These are phyloP conservation scores for Gloeostereum incarnatum DNA, from an alignment of 768 basidiomycete species.

Conservation along the genomic window DNA sequence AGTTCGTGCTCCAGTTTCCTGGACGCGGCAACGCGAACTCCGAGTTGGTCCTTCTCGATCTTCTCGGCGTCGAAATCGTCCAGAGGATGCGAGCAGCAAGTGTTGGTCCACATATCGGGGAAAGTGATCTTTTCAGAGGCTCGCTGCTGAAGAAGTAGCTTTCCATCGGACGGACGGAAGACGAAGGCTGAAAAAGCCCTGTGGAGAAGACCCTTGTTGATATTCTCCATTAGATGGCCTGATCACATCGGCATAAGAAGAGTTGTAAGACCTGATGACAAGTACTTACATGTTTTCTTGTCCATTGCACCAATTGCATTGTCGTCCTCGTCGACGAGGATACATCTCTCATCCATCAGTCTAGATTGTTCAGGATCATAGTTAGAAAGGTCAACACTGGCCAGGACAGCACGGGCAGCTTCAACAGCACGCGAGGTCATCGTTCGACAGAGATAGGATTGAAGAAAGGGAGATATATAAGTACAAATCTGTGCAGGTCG, in stretches of 20 bases:
- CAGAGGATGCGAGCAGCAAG: constrained; percentile 95
- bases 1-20: constrained; percentile 96
- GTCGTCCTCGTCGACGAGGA: constrained; percentile 86
- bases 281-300: constrained; percentile 87
- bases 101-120: constrained; percentile 99
- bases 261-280: constrained; percentile 1
- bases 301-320: constrained; percentile 77
- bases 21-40: constrained; percentile 85
- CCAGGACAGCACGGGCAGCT: constrained; percentile 56
- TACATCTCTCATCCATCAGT: constrained; percentile 94
- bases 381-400: constrained; percentile 65
- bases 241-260: constrained; percentile 4
- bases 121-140: constrained; percentile 99
- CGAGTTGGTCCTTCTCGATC: constrained; percentile 65
- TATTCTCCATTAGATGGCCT: constrained; percentile 98
- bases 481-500: no score
- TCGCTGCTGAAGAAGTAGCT: constrained; percentile 87
- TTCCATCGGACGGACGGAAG: constrained; percentile 91
- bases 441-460: constrained; percentile 7
- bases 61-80: constrained; percentile 86
- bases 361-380: constrained; percentile 93
- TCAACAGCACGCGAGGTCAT: constrained; percentile 55
- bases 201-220: constrained; percentile 88
- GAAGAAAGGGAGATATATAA: neutral
- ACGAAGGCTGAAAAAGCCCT: constrained; percentile 97